These are phyloP conservation scores for Naganishia liquefaciens DNA, from an alignment of 1,284 basidiomycete species.

Conservation along the genomic window DNA sequence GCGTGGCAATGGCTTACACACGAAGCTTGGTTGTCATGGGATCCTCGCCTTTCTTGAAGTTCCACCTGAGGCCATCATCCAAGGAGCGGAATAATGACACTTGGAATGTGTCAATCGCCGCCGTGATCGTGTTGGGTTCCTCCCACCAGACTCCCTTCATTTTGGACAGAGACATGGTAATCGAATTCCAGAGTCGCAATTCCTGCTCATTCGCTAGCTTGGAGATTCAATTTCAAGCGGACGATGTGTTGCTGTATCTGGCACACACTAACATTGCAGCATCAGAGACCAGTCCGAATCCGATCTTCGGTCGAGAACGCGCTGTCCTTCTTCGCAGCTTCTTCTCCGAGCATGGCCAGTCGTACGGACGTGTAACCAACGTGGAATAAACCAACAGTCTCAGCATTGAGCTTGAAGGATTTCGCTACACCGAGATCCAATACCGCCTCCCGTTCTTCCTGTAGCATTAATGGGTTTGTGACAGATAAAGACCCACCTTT, in stretches of 20 bases:
- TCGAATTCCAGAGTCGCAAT: slow-evolving; percentile 55
- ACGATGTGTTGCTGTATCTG: slow-evolving; percentile 75
- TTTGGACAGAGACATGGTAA: slow-evolving; percentile 57
- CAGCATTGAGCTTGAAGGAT: slow-evolving; percentile 83
- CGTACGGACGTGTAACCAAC: slow-evolving; percentile 83
- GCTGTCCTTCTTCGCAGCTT: slow-evolving; percentile 67
- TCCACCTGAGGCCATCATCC: slow-evolving; percentile 76
- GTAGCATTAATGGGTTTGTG: slow-evolving; percentile 64
- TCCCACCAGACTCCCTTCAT: slow-evolving; percentile 83
- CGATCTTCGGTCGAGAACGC: slow-evolving; percentile 80
- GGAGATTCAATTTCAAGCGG: slow-evolving; percentile 69
- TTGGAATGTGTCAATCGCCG: slow-evolving; percentile 66
- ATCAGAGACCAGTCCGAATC: slow-evolving; percentile 78
- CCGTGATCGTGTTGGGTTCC: slow-evolving; percentile 63
- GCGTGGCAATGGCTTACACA: slow-evolving; percentile 70
- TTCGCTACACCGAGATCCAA: slow-evolving; percentile 68
- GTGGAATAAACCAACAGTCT: slow-evolving; percentile 85
- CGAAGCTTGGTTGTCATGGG: slow-evolving; percentile 74
- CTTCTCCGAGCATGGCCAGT: slow-evolving; percentile 73
- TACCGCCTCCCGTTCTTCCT: slow-evolving; percentile 67
- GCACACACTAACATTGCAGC: slow-evolving; percentile 77
- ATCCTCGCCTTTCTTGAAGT: slow-evolving; percentile 68
- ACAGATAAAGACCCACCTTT: slow-evolving; percentile 64
- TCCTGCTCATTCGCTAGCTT: slow-evolving; percentile 70
- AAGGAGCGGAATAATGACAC: slow-evolving; percentile 76